Conservation (phyloP, 2,329 filamentous ascomycete species). For the Aspergillus sp. region DNA sequence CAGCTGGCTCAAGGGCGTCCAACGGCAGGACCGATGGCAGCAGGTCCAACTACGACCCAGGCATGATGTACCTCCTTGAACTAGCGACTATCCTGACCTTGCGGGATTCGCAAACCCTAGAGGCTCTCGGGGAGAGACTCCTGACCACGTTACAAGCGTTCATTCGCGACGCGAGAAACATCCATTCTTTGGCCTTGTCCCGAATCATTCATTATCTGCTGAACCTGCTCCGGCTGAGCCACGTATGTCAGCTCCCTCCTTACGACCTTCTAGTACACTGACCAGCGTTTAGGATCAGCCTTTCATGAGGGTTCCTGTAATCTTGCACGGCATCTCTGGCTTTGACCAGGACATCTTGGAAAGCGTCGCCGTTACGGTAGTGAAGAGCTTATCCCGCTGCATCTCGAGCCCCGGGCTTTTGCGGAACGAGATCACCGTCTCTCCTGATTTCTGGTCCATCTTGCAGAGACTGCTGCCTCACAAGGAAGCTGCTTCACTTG, state of each 20-base stretch:
- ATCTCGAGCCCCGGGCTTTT: constrained; percentile 76
- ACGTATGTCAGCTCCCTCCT: constrained; percentile 58
- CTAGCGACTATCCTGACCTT: constrained; percentile 81
- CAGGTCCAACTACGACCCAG: constrained; percentile 75
- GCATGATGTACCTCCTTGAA: constrained; percentile 86
- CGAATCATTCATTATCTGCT: constrained; percentile 86
- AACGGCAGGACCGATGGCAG: constrained; percentile 59
- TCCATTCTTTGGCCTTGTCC: constrained; percentile 82
- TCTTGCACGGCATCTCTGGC: constrained; percentile 87
- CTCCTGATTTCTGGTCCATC: constrained; percentile 95
- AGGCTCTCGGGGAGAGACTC: constrained; percentile 73
- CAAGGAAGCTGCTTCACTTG: constrained; percentile 70
- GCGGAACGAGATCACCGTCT: constrained; percentile 90
- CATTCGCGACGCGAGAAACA: constrained; percentile 73
- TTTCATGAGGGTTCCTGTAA: constrained; percentile 86
- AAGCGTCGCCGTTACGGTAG: constrained; percentile 72
- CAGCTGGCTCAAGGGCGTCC: constrained; percentile 60
- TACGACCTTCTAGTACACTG: constrained; percentile 7
- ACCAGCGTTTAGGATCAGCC: constrained; percentile 68
- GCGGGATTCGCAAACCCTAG: constrained; percentile 71
- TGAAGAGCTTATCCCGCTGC: constrained; percentile 78
- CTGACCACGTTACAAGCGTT: constrained; percentile 79
- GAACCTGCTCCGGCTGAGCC: constrained; percentile 77
- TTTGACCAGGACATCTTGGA: constrained; percentile 77
- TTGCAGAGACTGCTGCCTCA: constrained; percentile 72